Evolutionary conservation across 768 basidiomycete genomes (phyloP).

Genomic region (Collybia nuda): DNA sequence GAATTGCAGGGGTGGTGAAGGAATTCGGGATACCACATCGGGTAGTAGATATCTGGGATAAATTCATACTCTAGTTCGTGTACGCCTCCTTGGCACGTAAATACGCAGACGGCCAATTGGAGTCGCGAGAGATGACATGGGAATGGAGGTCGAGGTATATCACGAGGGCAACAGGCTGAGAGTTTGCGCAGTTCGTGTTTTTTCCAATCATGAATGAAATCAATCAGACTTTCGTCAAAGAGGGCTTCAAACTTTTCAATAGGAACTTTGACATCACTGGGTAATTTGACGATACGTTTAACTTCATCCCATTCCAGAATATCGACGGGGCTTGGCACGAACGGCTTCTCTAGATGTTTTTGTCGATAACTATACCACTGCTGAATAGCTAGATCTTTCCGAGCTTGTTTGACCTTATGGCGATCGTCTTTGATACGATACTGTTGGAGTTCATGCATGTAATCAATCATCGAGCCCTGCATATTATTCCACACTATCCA

Average conservation of each 20-base stretch:
- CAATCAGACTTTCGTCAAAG: neutral
- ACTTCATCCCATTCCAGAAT: conserved; percentile 15
- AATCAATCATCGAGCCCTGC: conserved; percentile 20
- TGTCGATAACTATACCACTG: conserved; percentile 22
- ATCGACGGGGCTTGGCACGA: conserved; percentile 26
- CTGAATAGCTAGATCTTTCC: conserved; percentile 14
- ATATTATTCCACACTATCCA: conserved; percentile 27
- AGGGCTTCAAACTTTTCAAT: neutral
- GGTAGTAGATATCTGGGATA: neutral
- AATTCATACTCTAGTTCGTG: conserved; percentile 1
- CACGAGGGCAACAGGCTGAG: neutral
- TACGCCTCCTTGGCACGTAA: conserved; percentile 19
- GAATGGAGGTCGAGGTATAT: neutral
- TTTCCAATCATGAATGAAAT: conserved; percentile 1
- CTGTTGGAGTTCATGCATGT: conserved; percentile 21
- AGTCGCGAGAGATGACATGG: neutral
- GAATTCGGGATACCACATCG: conserved; percentile 35
- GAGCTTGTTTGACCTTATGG: conserved; percentile 13
- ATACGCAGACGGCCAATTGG: conserved; percentile 25
- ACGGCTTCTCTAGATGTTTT: conserved; percentile 8
- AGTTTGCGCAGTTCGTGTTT: neutral
- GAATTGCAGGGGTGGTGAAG: conserved; percentile 30
- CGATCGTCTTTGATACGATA: conserved; percentile 18
- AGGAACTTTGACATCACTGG: conserved; percentile 1
- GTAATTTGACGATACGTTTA: conserved; percentile 15